Base-by-base conservation (phyloP, 371 early-diverging fungal genomes). In the Syncephalis plumigaleata region DNA sequence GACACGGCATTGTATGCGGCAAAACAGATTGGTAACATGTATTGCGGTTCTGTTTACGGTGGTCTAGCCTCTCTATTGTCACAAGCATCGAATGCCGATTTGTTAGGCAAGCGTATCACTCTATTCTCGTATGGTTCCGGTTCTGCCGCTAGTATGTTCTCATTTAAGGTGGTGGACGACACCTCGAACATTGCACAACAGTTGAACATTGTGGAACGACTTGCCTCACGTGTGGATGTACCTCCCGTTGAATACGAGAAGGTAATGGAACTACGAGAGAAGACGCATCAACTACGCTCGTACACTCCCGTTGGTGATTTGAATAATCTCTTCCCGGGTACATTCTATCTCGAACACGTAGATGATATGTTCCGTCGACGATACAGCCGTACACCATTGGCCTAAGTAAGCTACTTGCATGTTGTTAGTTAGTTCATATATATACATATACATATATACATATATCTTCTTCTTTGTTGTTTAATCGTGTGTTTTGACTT, bases 111-210 rank as follows among this genome's bases (percentile, higher is more conserved):
- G 71, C 86, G 92, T 47, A 65, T 95, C 42, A 71, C 77, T 37
- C 23, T 95, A 52, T 97, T 89, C 70, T 93, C 97, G 13, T 96
- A 95, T 63, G 98, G 98, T 37, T 91, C 92, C 3, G 98, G 98
- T 27, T 81, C 90, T 36, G 86, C 94, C 42, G 81, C 91, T 31
- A 84, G 95, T 51, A 79, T 96, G 75, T 87, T 89, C 63, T 90
- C 92, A 9, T 70, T 92, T 70, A 79, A 77, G 55, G 77, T 94
- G 27, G 63, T 65, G 42, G 72, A 68, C 38, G 65, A 77, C 45
- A 78, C 82, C 43, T 55, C 65, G 11, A 49, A 62, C 44, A 78
- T 90, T 52, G 70, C 76, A 39, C 24, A 64, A 27, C 69, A 63
- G 5, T 61, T 93, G 42, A 67, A 74, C 60, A 55, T 96, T 53